phyloP scores from a whole-genome alignment of 441 rosid species.

The Erodium trifolium region DNA sequence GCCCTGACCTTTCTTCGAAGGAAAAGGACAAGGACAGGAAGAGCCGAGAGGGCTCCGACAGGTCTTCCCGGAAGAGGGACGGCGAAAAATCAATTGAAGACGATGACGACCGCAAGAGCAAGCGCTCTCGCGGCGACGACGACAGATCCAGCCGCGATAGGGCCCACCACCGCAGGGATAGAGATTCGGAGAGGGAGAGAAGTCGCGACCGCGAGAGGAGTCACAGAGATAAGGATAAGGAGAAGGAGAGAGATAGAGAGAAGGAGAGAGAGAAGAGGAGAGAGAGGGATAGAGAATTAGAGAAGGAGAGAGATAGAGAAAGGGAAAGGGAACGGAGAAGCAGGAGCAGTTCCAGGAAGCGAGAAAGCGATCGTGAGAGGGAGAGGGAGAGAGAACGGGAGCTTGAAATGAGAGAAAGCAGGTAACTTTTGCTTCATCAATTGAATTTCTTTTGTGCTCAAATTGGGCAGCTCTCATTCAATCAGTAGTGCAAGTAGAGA shows the following conservation, averaged over 20 bases:
- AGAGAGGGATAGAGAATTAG: constrained; percentile 21
- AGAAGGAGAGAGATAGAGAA: constrained; percentile 33
- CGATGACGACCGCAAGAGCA: constrained; percentile 38
- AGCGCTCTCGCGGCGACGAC: constrained; percentile 38
- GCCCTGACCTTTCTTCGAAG: constrained; percentile 28
- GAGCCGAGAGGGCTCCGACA: constrained; percentile 43
- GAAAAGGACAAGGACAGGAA: constrained; percentile 26
- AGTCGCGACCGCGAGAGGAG: constrained; percentile 15
- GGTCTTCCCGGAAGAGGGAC: constrained; percentile 65
- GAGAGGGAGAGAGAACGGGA: constrained; percentile 21
- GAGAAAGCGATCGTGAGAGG: constrained; percentile 21
- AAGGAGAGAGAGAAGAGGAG: constrained; percentile 29
- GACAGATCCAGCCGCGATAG: constrained; percentile 45
- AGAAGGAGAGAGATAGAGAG: constrained; percentile 14
- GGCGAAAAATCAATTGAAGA: constrained; percentile 11
- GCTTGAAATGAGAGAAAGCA: constrained; percentile 49
- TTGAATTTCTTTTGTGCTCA: neutral
- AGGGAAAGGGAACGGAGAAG: constrained; percentile 24
- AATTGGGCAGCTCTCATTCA: neutral
- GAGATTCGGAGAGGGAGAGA: neutral
- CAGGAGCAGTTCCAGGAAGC: constrained; percentile 43
- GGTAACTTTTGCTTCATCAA: constrained; percentile 21
- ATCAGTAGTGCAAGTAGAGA: neutral
- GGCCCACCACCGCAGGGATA: constrained; percentile 13
- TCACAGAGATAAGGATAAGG: constrained; percentile 17